phyloP scores from a whole-genome alignment of 2,329 filamentous ascomycete genomes.

The Cytospora leucostoma region DNA sequence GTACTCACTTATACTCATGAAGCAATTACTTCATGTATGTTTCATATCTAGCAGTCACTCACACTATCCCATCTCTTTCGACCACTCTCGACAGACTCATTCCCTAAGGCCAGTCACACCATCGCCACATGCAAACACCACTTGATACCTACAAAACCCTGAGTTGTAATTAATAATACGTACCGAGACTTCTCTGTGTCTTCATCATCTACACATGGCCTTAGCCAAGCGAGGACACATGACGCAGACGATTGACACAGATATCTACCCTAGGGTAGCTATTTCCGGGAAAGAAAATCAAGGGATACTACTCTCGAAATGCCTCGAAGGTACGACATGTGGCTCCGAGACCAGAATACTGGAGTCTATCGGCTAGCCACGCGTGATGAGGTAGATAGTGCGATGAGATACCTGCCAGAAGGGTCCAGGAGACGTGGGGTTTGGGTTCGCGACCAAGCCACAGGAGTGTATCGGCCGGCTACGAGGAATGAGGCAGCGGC shows the following conservation, averaged over 20 bases:
- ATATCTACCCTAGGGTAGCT: too few species aligned
- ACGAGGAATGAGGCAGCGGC: background rate
- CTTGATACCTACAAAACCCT: too few species aligned
- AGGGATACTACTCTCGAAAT: background rate
- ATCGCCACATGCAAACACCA: too few species aligned
- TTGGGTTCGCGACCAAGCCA: background rate
- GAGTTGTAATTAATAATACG: too few species aligned
- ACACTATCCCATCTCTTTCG: too few species aligned
- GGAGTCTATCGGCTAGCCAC: slow-evolving; percentile 6
- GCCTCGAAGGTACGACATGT: slow-evolving; percentile 4
- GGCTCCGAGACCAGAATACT: background rate
- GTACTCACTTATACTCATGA: too few species aligned
- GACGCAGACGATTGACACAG: background rate
- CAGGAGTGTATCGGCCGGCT: background rate
- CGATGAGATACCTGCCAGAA: background rate
- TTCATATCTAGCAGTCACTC: too few species aligned
- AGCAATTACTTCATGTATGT: too few species aligned
- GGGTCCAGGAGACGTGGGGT: background rate
- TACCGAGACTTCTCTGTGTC: background rate
- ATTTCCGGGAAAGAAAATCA: too few species aligned
- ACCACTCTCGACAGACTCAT: too few species aligned
- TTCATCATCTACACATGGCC: too few species aligned
- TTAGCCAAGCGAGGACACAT: background rate
- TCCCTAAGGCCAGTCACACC: too few species aligned
- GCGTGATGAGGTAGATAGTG: background rate